Evolutionary conservation across 805 yeast species (phyloP), one percentile per base, ranked within the genome.

Genomic region (Pichia phayaonensis): DNA sequence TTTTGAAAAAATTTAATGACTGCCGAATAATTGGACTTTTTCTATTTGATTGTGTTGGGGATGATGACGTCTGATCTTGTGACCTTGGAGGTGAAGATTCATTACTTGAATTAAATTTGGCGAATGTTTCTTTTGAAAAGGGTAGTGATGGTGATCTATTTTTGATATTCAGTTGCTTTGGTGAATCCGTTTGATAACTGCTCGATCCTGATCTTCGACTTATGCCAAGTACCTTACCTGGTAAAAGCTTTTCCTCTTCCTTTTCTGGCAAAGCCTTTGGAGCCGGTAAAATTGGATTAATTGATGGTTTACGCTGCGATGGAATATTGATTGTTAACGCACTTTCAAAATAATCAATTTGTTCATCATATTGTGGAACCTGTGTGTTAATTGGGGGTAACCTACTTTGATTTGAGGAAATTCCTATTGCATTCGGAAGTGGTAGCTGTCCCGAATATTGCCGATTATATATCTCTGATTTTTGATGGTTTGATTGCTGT

Each of bases 1-100:
- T 66, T 29, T 68, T 55, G n/a, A 70, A 51, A 24, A 71, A 63
- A 42, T 63, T 68, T 22, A 66, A 51, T 1, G 74, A 71, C 51
- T 71, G 74, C 18, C 71, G 66, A 38, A 71, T 52, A 15, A 65
- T 65, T 1, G 75, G 75, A 40, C 70, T 63, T 55, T 65, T 62
- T 20, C 54, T 40, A 24, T 42, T 48, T 4, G 54, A 36, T 20
- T 31, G n/a, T 4, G 27, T 42, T 39, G 18, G 29, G 1, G 47
- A 20, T 5, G 54, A 42, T 36, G 51, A 40, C 15, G 22, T 18
- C 31, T 40, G 48, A n/a, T 7, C n/a, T 29, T 20, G 40, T n/a
- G 29, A 27, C 13, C 26, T 16, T 13, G 31, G 21, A 18, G 41
- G 20, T 21, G 40, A 42, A 23, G 46, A 34, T 16, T 34, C 38